Percentiles rank a stretch among this genome's conserved stretches.
Conservation (phyloP, 2,329 filamentous ascomycete genomes). For the Harringtonia aguacate region DNA sequence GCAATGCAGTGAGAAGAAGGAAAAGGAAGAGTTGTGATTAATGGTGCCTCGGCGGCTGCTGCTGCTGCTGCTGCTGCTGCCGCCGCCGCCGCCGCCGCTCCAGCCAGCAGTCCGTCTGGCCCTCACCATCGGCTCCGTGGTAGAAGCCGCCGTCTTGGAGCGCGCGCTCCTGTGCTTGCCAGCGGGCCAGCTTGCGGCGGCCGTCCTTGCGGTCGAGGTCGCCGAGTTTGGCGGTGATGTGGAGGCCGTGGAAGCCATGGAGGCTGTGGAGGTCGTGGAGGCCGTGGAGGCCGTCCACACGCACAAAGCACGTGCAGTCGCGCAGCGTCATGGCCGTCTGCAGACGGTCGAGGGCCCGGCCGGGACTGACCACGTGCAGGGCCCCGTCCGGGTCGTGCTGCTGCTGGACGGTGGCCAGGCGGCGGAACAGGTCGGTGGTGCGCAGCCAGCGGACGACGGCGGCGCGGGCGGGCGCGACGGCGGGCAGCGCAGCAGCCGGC, state of each 20-base stretch:
- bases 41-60: no score
- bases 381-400: conserved; percentile 17
- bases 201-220: conserved; percentile 71
- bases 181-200: conserved; percentile 55
- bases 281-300: conserved; percentile 67
- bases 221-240: conserved; percentile 51
- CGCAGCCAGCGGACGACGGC: conserved; percentile 27
- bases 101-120: conserved; percentile 16
- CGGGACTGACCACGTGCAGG: background rate
- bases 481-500: conserved; percentile 17
- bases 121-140: conserved; percentile 13
- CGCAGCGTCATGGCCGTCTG: conserved; percentile 68
- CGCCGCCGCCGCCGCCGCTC: no score
- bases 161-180: conserved; percentile 51
- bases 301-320: conserved; percentile 67
- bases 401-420: conserved; percentile 26
- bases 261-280: no score
- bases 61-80: background rate
- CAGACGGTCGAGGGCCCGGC: conserved; percentile 32
- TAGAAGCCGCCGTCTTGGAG: conserved; percentile 64
- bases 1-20: no score
- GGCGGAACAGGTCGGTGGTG: conserved; percentile 27
- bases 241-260: no score
- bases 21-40: no score
- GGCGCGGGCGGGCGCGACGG: conserved; percentile 21